These are phyloP conservation scores for Stemphylium beticola DNA, from an alignment of 2,329 filamentous ascomycete genomes.

Conservation along the genomic window DNA sequence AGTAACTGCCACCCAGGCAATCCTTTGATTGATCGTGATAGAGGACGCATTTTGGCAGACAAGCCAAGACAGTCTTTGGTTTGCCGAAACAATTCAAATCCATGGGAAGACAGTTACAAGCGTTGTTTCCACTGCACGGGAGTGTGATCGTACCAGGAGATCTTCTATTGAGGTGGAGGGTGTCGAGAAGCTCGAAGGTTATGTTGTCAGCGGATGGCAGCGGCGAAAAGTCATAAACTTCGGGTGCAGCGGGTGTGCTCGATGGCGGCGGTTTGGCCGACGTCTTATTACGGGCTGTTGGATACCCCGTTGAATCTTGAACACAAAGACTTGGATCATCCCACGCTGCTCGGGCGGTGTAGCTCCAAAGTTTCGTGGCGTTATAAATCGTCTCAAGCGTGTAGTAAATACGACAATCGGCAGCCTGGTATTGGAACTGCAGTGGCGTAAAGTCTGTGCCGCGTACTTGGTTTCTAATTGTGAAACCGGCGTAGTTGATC, in stretches of 20 bases:
- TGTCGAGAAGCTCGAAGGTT: no score
- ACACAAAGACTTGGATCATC: slow-evolving; percentile 41
- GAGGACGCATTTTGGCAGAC: no score
- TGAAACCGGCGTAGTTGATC: slow-evolving; percentile 38
- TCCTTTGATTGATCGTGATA: no score
- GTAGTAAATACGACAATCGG: slow-evolving; percentile 50
- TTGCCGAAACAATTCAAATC: no score
- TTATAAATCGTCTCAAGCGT: slow-evolving; percentile 47
- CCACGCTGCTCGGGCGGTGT: slow-evolving; percentile 42
- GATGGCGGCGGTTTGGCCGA: slow-evolving; percentile 3
- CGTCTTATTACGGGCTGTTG: slow-evolving; percentile 5
- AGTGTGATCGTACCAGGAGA: no score
- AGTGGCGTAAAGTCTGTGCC: slow-evolving; percentile 37
- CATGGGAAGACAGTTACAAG: no score
- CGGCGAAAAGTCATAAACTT: no score
- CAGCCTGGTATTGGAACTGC: slow-evolving; percentile 49
- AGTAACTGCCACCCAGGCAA: no score
- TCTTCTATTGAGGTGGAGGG: no score
- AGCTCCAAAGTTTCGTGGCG: slow-evolving; percentile 46
- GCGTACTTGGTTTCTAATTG: slow-evolving; percentile 50
- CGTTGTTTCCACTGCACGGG: no score
- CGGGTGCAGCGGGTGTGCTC: background rate
- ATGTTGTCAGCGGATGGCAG: no score
- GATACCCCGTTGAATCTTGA: slow-evolving; percentile 38
- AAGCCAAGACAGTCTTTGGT: no score